Conservation (phyloP, 2,329 filamentous ascomycete species). For the Claviceps paspali region DNA sequence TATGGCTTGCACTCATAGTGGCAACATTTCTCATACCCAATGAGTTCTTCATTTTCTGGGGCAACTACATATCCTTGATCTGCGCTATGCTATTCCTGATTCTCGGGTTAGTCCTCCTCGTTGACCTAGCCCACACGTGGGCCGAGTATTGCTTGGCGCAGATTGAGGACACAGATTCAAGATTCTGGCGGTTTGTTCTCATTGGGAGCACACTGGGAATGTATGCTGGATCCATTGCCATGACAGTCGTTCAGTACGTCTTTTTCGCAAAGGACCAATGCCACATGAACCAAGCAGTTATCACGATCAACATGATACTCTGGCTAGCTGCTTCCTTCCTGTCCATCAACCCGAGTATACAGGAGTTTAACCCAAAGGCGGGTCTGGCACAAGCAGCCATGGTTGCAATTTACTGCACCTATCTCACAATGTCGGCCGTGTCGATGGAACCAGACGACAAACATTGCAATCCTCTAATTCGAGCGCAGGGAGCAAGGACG, state of each 20-base stretch:
- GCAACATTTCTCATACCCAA: slow-evolving; percentile 93
- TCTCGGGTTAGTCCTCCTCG: slow-evolving; percentile 78
- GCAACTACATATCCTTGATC: slow-evolving; percentile 79
- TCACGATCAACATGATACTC: slow-evolving; percentile 82
- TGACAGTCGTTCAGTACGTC: slow-evolving; percentile 94
- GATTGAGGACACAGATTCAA: slow-evolving; percentile 80
- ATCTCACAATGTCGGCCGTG: slow-evolving; percentile 93
- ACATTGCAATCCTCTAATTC: slow-evolving; percentile 82
- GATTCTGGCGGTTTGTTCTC: slow-evolving; percentile 68
- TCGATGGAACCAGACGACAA: slow-evolving; percentile 96
- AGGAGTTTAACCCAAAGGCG: slow-evolving; percentile 84
- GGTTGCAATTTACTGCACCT: slow-evolving; percentile 96
- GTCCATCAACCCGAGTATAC: slow-evolving; percentile 78
- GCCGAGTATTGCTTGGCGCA: slow-evolving; percentile 89
- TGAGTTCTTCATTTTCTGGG: slow-evolving; percentile 86
- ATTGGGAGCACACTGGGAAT: slow-evolving; percentile 88
- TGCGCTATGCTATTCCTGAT: slow-evolving; percentile 89
- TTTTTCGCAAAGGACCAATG: slow-evolving; percentile 78
- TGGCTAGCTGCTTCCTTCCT: slow-evolving; percentile 67
- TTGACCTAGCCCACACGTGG: slow-evolving; percentile 93
- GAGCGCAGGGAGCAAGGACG: slow-evolving; percentile 71
- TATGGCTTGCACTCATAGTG: slow-evolving; percentile 76
- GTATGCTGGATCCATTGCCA: slow-evolving; percentile 79
- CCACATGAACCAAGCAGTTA: slow-evolving; percentile 91
- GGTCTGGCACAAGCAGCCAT: slow-evolving; percentile 95